These are phyloP conservation scores for Jatropha podagrica DNA, from an alignment of 441 rosid genomes.

Conservation along the genomic window DNA sequence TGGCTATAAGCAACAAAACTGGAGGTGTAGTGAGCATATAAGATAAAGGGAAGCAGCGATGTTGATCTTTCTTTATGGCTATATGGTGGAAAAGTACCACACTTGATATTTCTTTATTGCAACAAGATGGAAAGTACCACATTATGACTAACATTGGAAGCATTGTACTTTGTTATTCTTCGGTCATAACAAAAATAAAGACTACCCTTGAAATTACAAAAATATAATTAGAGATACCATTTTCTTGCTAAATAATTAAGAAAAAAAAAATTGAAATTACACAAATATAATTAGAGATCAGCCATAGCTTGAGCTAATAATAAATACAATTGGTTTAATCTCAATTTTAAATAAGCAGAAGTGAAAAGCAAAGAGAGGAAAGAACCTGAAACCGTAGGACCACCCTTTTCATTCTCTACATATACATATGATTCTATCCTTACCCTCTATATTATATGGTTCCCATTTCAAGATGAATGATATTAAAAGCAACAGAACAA, in stretches of 20 bases:
- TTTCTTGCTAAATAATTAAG: too few relatives aligned
- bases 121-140: too few relatives aligned
- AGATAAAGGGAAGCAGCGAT: slow-evolving; percentile 1
- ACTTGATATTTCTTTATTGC: too few relatives aligned
- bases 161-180: too few relatives aligned
- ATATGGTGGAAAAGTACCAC: not conserved
- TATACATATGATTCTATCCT: not conserved
- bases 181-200: too few relatives aligned
- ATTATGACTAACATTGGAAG: too few relatives aligned
- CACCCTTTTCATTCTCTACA: not conserved
- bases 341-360: not conserved
- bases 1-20: not conserved
- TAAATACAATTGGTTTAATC: not conserved
- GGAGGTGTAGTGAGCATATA: not conserved
- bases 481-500: slow-evolving; percentile 17
- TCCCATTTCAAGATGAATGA: not conserved
- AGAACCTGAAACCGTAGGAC: not conserved
- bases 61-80: not conserved
- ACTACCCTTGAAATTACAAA: too few relatives aligned
- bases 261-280: too few relatives aligned
- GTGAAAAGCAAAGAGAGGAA: too few relatives aligned
- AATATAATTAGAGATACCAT: too few relatives aligned
- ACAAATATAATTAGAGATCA: too few relatives aligned
- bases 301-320: too few relatives aligned
- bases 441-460: not conserved